These are phyloP conservation scores for Lepiota subincarnata DNA, from an alignment of 768 basidiomycete genomes.

Conservation along the genomic window DNA sequence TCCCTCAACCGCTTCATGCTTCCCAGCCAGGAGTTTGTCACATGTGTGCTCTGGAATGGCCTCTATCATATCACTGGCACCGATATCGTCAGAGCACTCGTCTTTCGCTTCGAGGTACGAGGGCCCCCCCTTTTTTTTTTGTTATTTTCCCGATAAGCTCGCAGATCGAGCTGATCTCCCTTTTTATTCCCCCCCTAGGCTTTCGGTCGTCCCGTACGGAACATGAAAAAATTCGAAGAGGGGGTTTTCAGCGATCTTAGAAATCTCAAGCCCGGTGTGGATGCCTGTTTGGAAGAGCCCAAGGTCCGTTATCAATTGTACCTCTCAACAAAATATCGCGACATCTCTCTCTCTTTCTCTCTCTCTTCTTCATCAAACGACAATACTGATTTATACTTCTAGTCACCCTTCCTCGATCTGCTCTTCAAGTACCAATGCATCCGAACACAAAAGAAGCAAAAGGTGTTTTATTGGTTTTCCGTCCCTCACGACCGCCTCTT, in stretches of 20 bases:
- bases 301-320: constrained; percentile 54
- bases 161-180: constrained; percentile 9
- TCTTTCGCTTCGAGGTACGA: constrained; percentile 86
- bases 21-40: constrained; percentile 83
- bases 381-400: constrained; percentile 27
- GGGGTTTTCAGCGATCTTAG: constrained; percentile 92
- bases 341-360: constrained; percentile 5
- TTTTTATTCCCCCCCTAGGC: constrained; percentile 34
- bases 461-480: constrained; percentile 99
- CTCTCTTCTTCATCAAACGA: constrained; percentile 6
- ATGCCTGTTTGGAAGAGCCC: constrained; percentile 93
- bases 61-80: constrained; percentile 95
- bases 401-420: constrained; percentile 92
- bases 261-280: constrained; percentile 90
- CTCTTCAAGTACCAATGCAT: constrained; percentile 97
- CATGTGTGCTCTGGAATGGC: constrained; percentile 90
- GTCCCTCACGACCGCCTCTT: constrained; percentile 97
- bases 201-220: constrained; percentile 84
- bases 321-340: background rate
- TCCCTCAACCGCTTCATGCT: constrained; percentile 84
- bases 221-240: constrained; percentile 97
- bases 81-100: constrained; percentile 90
- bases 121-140: constrained; percentile 2
- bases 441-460: constrained; percentile 97
- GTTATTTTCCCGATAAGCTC: constrained; percentile 6